These are phyloP conservation scores for Aspergillus sp. DNA, from an alignment of 2,329 filamentous ascomycete genomes.

Conservation along the genomic window DNA sequence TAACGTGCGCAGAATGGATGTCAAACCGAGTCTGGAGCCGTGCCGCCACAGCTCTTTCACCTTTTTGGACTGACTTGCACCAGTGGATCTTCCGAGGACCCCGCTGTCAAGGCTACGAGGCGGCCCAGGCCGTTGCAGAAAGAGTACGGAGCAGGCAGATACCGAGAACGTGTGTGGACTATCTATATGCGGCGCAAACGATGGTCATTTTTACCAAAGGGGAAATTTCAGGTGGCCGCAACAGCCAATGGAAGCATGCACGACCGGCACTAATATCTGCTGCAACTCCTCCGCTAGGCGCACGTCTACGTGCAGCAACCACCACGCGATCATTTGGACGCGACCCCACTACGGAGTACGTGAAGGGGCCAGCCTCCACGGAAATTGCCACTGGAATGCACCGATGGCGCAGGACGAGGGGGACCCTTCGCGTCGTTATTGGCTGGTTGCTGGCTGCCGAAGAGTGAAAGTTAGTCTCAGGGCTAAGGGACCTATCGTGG, in stretches of 20 bases:
- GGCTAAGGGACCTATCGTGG: too few species aligned
- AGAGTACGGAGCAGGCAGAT: background rate
- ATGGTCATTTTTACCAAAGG: too few species aligned
- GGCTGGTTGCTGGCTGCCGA: background rate
- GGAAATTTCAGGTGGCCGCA: too few species aligned
- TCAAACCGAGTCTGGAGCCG: background rate
- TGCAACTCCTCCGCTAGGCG: background rate
- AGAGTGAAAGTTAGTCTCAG: too few species aligned
- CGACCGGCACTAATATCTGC: too few species aligned
- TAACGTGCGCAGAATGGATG: too few species aligned
- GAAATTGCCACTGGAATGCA: background rate
- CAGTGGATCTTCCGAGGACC: background rate
- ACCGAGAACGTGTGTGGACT: too few species aligned
- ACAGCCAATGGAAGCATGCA: too few species aligned
- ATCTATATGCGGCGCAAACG: too few species aligned
- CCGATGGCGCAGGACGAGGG: background rate
- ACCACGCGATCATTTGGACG: background rate
- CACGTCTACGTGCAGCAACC: background rate
- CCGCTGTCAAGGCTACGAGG: slow-evolving; percentile 4
- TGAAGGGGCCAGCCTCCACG: background rate
- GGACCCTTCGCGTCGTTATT: background rate
- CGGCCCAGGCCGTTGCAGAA: slow-evolving; percentile 3
- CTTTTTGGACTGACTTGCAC: background rate
- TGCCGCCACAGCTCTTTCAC: background rate
- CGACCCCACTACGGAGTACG: background rate